These are phyloP conservation scores for Citrus sp. DNA, from an alignment of 345 rosid genomes.

Conservation along the genomic window DNA sequence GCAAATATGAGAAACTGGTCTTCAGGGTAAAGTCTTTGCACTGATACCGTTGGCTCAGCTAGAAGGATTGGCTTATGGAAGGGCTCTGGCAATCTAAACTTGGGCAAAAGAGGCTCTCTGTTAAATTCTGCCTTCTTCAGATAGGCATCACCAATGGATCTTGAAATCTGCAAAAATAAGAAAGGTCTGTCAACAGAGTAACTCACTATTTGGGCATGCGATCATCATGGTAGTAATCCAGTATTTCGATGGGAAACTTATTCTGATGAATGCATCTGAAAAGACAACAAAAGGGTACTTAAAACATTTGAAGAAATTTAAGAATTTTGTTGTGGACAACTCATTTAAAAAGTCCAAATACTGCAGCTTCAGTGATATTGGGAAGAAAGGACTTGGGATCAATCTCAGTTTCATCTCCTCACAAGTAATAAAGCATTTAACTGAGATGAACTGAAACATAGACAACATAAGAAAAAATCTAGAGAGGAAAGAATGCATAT, in stretches of 20 bases:
- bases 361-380: background rate
- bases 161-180: conserved; percentile 57
- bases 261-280: background rate
- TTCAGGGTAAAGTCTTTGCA: conserved; percentile 66
- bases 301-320: background rate
- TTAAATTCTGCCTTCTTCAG: conserved; percentile 85
- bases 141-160: conserved; percentile 97
- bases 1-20: conserved; percentile 96
- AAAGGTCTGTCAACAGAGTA: conserved; percentile 9
- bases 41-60: conserved; percentile 81
- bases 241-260: background rate
- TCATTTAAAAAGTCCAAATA: background rate
- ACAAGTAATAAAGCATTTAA: background rate
- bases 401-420: background rate
- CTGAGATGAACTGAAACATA: background rate
- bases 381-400: background rate
- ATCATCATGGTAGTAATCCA: background rate
- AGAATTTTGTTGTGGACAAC: background rate
- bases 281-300: background rate
- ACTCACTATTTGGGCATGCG: background rate
- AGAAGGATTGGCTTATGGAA: conserved; percentile 75
- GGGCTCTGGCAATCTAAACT: conserved; percentile 71
- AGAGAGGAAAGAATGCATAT: background rate
- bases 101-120: conserved; percentile 73
- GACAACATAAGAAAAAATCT: background rate